These are phyloP conservation scores for Petasospora rhodanensis DNA, from an alignment of 1,139 yeast species.

Conservation along the genomic window DNA sequence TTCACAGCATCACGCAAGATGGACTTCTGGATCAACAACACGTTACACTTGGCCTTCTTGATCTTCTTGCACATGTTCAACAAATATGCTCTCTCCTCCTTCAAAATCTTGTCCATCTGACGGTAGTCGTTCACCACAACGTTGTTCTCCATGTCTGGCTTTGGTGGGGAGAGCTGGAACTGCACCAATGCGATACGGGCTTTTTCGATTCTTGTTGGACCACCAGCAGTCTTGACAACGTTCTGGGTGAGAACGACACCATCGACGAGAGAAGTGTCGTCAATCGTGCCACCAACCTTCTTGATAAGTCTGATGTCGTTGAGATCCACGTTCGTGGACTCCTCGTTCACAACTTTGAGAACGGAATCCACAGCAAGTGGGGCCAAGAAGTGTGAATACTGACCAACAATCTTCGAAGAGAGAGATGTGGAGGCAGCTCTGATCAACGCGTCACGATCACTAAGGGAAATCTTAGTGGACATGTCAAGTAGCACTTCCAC, in stretches of 20 bases:
- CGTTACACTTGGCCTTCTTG: constrained; percentile 96
- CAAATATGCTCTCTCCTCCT: constrained; percentile 94
- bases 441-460: constrained; percentile 75
- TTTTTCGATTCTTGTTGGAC: constrained; percentile 93
- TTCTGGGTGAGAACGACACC: constrained; percentile 93
- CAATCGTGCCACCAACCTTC: constrained; percentile 96
- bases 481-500: constrained; percentile 70
- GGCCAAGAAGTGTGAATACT: constrained; percentile 76
- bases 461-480: constrained; percentile 69
- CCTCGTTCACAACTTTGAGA: constrained; percentile 61
- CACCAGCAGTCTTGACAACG: constrained; percentile 87
- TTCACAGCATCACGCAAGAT: constrained; percentile 96
- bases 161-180: constrained; percentile 96
- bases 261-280: constrained; percentile 87
- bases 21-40: constrained; percentile 86
- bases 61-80: constrained; percentile 93
- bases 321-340: constrained; percentile 71
- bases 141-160: constrained; percentile 97
- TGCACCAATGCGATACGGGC: constrained; percentile 90
- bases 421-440: constrained; percentile 94
- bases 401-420: constrained; percentile 93
- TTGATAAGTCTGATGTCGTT: constrained; percentile 84
- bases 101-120: constrained; percentile 97
- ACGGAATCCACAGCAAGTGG: constrained; percentile 96
- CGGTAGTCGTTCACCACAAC: constrained; percentile 96